These are phyloP conservation scores for Trypanosoma grayi DNA, from an alignment of 208 protist species.

Conservation along the genomic window DNA sequence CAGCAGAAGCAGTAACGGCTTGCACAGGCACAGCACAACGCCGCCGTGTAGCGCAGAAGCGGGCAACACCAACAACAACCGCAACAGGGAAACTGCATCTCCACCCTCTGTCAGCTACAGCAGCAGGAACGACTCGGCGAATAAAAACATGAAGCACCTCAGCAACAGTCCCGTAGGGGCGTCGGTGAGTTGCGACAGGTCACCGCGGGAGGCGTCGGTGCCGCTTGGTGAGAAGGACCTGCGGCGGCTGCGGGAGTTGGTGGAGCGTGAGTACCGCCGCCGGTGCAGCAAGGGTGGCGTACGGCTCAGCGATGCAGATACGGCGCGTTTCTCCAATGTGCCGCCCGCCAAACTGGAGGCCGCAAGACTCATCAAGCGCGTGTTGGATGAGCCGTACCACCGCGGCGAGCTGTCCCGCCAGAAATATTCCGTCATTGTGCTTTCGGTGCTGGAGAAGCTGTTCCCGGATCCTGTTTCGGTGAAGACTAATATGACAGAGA, in stretches of 20 bases:
- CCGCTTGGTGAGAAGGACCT: conserved; percentile 1
- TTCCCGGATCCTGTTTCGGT: conserved; percentile 6
- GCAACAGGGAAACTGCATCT: too few species aligned
- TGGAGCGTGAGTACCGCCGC: neutral
- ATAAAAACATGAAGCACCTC: too few species aligned
- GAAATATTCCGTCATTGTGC: conserved; percentile 18
- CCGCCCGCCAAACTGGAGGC: conserved; percentile 16
- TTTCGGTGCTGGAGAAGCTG: conserved; percentile 18
- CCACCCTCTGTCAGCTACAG: too few species aligned
- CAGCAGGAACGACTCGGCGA: too few species aligned
- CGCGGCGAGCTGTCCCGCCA: conserved; percentile 10
- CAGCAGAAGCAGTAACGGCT: neutral
- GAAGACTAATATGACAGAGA: neutral
- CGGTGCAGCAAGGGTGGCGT: neutral
- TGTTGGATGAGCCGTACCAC: conserved; percentile 10
- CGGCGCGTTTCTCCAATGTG: neutral
- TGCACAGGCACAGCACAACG: neutral
- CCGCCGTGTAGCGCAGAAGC: neutral
- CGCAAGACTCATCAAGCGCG: conserved; percentile 3
- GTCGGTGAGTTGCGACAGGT: too few species aligned
- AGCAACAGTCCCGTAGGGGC: too few species aligned
- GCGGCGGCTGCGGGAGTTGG: conserved; percentile 4
- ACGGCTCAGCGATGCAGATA: neutral
- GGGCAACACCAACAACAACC: too few species aligned
- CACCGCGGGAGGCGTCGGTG: neutral